Conservation (phyloP, 768 basidiomycete species). For the Hypsizygus marmoreus region DNA sequence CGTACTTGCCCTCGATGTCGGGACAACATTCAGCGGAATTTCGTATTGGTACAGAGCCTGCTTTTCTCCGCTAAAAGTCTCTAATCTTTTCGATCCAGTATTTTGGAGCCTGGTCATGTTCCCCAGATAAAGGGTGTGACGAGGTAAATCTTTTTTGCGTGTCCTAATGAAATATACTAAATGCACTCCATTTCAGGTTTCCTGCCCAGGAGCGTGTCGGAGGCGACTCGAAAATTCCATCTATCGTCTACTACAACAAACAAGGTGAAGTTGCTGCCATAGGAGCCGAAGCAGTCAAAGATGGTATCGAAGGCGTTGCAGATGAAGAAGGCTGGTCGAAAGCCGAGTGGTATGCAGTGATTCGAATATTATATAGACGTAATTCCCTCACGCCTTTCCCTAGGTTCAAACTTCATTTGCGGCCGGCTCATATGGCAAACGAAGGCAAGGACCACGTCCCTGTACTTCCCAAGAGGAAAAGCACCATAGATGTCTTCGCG, state of each 20-base stretch:
- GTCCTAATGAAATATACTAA: constrained; percentile 6
- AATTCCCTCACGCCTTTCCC: no score
- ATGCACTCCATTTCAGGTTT: constrained; percentile 33
- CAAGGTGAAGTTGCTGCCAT: constrained; percentile 38
- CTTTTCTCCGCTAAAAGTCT: no score
- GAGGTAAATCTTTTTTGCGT: constrained; percentile 28
- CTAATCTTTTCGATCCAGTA: constrained; percentile 17
- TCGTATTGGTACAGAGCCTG: constrained; percentile 41
- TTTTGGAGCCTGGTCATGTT: constrained; percentile 35
- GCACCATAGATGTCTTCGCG: constrained; percentile 42
- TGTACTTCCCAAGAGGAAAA: constrained; percentile 43
- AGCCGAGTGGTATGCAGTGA: constrained; percentile 53
- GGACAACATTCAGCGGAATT: constrained; percentile 51
- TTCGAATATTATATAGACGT: no score
- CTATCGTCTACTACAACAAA: constrained; percentile 46
- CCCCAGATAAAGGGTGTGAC: constrained; percentile 41
- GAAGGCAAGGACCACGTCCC: constrained; percentile 30
- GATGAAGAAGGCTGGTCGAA: constrained; percentile 46
- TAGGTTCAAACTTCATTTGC: no score
- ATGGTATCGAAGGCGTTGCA: constrained; percentile 38
- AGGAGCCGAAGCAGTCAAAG: constrained; percentile 46
- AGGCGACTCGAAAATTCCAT: constrained; percentile 46
- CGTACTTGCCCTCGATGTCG: constrained; percentile 49
- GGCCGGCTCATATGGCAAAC: no score
- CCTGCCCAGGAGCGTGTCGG: constrained; percentile 45